A percentile compares a stretch with the other conserved stretches of the same genome.
Conservation (phyloP, 768 basidiomycete genomes). For the Auriscalpium vulgare region DNA sequence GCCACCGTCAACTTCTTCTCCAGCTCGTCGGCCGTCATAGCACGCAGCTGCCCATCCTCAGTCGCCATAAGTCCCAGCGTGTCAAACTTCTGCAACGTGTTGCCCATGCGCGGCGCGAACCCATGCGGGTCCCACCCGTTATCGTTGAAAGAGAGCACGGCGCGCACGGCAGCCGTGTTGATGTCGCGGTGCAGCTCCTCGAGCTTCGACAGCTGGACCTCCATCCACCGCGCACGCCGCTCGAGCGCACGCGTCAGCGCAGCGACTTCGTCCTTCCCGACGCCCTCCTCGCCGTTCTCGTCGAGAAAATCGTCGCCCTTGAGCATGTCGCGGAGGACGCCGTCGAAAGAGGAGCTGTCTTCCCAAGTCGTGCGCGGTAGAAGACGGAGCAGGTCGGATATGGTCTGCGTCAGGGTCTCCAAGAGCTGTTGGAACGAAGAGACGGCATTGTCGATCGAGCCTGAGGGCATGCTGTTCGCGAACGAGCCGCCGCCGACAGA, state of each 20-base stretch:
- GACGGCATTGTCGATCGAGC: slow-evolving; percentile 86
- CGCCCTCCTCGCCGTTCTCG: slow-evolving; percentile 53
- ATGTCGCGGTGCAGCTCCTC: slow-evolving; percentile 88
- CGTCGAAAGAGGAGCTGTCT: slow-evolving; percentile 83
- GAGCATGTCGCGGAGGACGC: slow-evolving; percentile 80
- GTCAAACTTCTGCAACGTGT: slow-evolving; percentile 62
- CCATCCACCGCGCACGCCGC: slow-evolving; percentile 90
- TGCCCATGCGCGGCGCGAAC: slow-evolving; percentile 63
- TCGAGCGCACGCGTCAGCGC: slow-evolving; percentile 77
- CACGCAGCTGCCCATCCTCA: slow-evolving; percentile 31
- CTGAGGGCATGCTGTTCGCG: slow-evolving; percentile 74
- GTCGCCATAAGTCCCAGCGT: slow-evolving; percentile 46
- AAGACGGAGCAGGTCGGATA: slow-evolving; percentile 77
- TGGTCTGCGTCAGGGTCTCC: slow-evolving; percentile 84
- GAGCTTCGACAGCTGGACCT: slow-evolving; percentile 80
- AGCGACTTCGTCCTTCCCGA: slow-evolving; percentile 73
- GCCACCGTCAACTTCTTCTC: slow-evolving; percentile 67
- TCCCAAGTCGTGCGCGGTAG: slow-evolving; percentile 88
- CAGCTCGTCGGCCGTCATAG: slow-evolving; percentile 64
- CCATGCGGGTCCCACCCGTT: slow-evolving; percentile 71
- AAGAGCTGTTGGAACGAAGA: slow-evolving; percentile 85
- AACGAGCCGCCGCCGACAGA: slow-evolving; percentile 83
- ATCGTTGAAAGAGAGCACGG: slow-evolving; percentile 78
- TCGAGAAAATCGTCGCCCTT: slow-evolving; percentile 84
- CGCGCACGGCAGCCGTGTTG: slow-evolving; percentile 79